Percentiles rank a stretch among this genome's conserved stretches.
Conservation (phyloP, 2,329 filamentous ascomycete genomes). For the Claviceps citrina region DNA sequence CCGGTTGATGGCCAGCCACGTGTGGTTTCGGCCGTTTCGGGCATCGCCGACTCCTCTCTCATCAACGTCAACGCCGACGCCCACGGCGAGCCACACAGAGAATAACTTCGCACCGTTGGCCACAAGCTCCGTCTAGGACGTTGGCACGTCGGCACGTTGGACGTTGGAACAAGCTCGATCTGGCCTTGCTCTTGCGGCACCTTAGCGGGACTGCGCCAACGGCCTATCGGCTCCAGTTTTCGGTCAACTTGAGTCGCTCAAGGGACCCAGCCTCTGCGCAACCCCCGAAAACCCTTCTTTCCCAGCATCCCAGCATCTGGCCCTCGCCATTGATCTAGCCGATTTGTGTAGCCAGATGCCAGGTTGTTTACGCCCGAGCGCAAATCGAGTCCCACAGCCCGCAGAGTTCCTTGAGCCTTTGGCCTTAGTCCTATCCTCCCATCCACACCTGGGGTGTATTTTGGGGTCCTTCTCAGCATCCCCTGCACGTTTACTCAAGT, state of each 20-base stretch:
- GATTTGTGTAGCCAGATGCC: conserved; percentile 10
- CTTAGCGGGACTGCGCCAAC: not conserved
- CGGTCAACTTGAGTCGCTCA: not conserved
- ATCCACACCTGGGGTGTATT: conserved; percentile 5
- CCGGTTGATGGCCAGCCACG: not conserved
- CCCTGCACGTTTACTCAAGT: not conserved
- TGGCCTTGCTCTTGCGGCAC: not conserved
- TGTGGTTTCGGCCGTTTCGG: not conserved
- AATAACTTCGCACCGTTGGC: not conserved
- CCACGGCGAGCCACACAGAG: not conserved
- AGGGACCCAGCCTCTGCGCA: conserved; percentile 3
- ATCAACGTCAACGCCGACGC: too few species aligned
- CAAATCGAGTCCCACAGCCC: conserved; percentile 4
- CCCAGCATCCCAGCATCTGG: conserved; percentile 3
- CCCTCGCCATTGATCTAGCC: conserved; percentile 9
- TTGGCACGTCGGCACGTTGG: not conserved
- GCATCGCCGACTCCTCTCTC: conserved; percentile 1
- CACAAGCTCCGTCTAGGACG: not conserved
- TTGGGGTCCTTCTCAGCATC: conserved; percentile 4
- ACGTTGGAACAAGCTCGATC: not conserved
- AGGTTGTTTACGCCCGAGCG: conserved; percentile 9
- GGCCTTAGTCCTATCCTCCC: not conserved
- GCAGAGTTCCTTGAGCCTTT: not conserved
- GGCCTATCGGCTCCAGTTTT: not conserved
- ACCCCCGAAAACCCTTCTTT: conserved; percentile 4